Evolutionary conservation across 495 filamentous ascomycete genomes (phyloP).

Genomic region (Annulohypoxylon moriforme): DNA sequence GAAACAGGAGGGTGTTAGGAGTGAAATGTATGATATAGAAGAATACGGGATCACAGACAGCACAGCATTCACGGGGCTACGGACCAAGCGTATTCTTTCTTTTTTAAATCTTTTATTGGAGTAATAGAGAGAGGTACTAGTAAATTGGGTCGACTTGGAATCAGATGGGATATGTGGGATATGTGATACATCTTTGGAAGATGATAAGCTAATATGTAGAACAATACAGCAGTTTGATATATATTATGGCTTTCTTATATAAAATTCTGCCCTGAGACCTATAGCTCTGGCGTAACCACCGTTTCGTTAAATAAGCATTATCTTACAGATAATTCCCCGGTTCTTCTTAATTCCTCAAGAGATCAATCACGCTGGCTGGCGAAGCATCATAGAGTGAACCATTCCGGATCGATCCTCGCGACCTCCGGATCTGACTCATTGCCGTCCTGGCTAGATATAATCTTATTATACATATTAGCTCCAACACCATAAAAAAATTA

Average conservation of each 20-base stretch:
- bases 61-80: not conserved
- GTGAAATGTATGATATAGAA: slow-evolving; percentile 6
- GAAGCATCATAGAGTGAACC: not conserved
- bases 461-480: not conserved
- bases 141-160: slow-evolving; percentile 22
- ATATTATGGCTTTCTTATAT: not conserved
- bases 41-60: slow-evolving; percentile 4
- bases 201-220: slow-evolving; percentile 24
- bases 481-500: not conserved
- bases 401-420: not conserved
- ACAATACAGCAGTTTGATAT: slow-evolving; percentile 12
- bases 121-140: slow-evolving; percentile 19
- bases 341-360: not conserved
- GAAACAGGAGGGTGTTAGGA: not conserved
- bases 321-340: not conserved
- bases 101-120: slow-evolving; percentile 10
- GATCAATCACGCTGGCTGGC: not conserved
- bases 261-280: too few relatives aligned
- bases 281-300: too few relatives aligned
- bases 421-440: not conserved
- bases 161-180: not conserved
- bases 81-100: not conserved
- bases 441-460: not conserved
- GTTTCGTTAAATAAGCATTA: too few relatives aligned
- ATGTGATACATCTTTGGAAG: slow-evolving; percentile 1